Evolutionary conservation across 2,329 filamentous ascomycete species (phyloP).

Genomic region (Arachnomyces sp.): DNA sequence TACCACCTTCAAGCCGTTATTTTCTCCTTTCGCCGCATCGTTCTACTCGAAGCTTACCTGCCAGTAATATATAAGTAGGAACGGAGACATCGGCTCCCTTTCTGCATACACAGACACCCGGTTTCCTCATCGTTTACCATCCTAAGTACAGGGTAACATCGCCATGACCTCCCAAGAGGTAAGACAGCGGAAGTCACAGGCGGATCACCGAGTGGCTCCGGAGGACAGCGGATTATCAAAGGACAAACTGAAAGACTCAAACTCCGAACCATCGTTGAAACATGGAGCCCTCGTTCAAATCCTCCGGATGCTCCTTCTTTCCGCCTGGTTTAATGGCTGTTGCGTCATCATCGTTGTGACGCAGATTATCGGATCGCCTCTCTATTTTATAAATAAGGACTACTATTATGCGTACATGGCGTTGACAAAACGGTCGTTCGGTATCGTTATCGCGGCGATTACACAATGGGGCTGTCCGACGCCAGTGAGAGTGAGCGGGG

Average conservation of each 20-base stretch:
- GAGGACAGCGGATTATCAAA: slow-evolving; percentile 11
- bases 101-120: too few species aligned
- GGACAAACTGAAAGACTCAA: slow-evolving; percentile 15
- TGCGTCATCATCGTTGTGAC: slow-evolving; percentile 42
- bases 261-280: slow-evolving; percentile 31
- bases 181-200: slow-evolving; percentile 23
- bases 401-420: slow-evolving; percentile 60
- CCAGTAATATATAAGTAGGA: too few species aligned
- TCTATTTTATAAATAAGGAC: slow-evolving; percentile 54
- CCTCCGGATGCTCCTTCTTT: slow-evolving; percentile 36
- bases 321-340: slow-evolving; percentile 39
- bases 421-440: slow-evolving; percentile 59
- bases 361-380: slow-evolving; percentile 53
- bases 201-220: slow-evolving; percentile 12
- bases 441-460: slow-evolving; percentile 53
- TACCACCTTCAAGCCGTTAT: too few species aligned
- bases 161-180: slow-evolving; percentile 26
- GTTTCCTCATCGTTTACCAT: too few species aligned
- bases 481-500: slow-evolving; percentile 54
- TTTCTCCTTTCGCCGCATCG: too few species aligned
- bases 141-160: not conserved
- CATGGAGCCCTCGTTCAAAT: slow-evolving; percentile 40
- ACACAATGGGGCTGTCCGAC: slow-evolving; percentile 59
- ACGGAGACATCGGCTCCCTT: too few species aligned
- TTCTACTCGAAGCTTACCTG: too few species aligned